A percentile compares a stretch with the other conserved stretches of the same genome.
Evolutionary conservation across 2,329 filamentous ascomycete species (phyloP).

Genomic region (Fusarium oligoseptatum): DNA sequence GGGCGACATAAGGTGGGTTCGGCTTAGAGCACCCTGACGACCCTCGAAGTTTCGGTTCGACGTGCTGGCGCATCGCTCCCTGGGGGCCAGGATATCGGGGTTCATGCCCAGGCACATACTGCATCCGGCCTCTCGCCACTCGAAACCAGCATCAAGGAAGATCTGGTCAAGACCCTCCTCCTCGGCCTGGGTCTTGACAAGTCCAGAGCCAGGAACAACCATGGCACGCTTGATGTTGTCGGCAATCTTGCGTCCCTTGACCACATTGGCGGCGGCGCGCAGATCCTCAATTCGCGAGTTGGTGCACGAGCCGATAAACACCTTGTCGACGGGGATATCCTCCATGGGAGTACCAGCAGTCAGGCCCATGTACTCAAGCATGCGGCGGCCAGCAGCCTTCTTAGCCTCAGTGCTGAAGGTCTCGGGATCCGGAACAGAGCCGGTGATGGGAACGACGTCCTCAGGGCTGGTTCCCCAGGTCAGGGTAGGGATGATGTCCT

Average conservation of each 20-base stretch:
- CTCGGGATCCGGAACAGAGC: constrained; percentile 89
- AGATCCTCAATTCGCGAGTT: constrained; percentile 98
- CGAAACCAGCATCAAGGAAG: constrained; percentile 91
- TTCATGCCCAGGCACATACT: constrained; percentile 99
- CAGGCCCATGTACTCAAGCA: constrained; percentile 97
- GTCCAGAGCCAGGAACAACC: constrained; percentile 95
- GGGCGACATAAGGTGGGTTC: constrained; percentile 96
- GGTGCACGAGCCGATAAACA: constrained; percentile 98
- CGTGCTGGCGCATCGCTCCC: constrained; percentile 94
- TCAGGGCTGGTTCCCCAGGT: constrained; percentile 98
- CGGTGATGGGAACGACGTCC: constrained; percentile 95
- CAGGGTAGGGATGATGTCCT: constrained; percentile 92
- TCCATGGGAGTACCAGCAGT: constrained; percentile 88
- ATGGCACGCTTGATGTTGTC: constrained; percentile 92
- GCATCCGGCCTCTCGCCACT: constrained; percentile 98
- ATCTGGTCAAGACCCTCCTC: constrained; percentile 93
- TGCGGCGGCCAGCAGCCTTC: constrained; percentile 82
- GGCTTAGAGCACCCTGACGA: constrained; percentile 89
- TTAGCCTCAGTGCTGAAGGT: constrained; percentile 85
- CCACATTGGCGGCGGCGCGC: constrained; percentile 85
- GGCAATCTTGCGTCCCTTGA: constrained; percentile 89
- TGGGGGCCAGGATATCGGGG: constrained; percentile 92
- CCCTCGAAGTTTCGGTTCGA: constrained; percentile 99
- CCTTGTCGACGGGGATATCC: constrained; percentile 92
- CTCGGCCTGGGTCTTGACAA: constrained; percentile 94